phyloP scores from a whole-genome alignment of 1,284 basidiomycete genomes.

The Ustilago tritici region DNA sequence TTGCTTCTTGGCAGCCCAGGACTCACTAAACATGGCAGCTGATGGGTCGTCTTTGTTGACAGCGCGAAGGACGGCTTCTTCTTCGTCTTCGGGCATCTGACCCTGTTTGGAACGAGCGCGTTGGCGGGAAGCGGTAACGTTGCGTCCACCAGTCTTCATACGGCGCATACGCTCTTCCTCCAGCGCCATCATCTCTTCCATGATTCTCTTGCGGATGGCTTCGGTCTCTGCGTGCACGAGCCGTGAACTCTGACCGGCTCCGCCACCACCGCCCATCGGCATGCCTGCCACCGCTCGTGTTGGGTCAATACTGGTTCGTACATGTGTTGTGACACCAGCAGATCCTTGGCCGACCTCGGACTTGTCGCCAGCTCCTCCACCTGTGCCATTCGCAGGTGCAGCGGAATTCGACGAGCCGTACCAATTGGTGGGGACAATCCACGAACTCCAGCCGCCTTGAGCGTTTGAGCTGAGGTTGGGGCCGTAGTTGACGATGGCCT shows the following conservation, averaged over 20 bases:
- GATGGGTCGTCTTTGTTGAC: slow-evolving; percentile 96
- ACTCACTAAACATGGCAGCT: slow-evolving; percentile 90
- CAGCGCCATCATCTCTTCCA: slow-evolving; percentile 97
- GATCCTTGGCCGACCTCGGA: slow-evolving; percentile 56
- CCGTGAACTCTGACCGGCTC: slow-evolving; percentile 29
- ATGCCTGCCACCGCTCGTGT: slow-evolving; percentile 20
- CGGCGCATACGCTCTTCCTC: slow-evolving; percentile 96
- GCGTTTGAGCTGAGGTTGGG: slow-evolving; percentile 52
- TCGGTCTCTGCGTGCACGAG: slow-evolving; percentile 71
- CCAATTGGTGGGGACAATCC: slow-evolving; percentile 66
- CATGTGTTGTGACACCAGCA: slow-evolving; percentile 54
- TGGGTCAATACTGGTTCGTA: slow-evolving; percentile 31
- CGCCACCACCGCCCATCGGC: slow-evolving; percentile 35
- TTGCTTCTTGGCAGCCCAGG: slow-evolving; percentile 93
- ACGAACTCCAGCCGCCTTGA: slow-evolving; percentile 63
- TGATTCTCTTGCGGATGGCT: slow-evolving; percentile 92
- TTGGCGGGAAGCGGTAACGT: slow-evolving; percentile 23
- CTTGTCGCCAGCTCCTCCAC: slow-evolving; percentile 44
- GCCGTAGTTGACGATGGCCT: slow-evolving; percentile 57
- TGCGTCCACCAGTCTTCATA: slow-evolving; percentile 78
- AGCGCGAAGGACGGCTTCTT: slow-evolving; percentile 82
- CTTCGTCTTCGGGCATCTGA: slow-evolving; percentile 79
- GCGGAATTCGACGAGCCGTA: slow-evolving; percentile 26
- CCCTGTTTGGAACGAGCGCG: slow-evolving; percentile 72
- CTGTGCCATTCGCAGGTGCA: slow-evolving; percentile 19